Base-by-base conservation (phyloP, 1,139 yeast species). In the Pichia inconspicua region DNA sequence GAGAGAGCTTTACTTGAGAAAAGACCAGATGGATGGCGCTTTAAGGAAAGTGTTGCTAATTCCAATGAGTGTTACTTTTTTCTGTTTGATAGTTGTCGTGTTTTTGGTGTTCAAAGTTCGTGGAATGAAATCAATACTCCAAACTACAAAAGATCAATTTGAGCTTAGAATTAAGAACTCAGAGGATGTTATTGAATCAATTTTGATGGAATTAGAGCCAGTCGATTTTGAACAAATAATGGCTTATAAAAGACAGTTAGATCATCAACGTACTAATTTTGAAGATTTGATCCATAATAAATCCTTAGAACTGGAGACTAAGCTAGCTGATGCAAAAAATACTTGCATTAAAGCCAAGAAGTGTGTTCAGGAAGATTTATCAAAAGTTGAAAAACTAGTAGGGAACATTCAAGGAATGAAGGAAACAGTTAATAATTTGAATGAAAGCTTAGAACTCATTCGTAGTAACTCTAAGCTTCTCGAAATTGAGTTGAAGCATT, bases 171-270 rank as follows among this genome's bases (percentile, higher is more conserved):
- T 47, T 2, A 25, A 44, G 5, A 22, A 41, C 22, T 30, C 41
- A 2, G 49, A 51, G 43, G n/a, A 25, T 19, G 53, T 51, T 6
- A 44, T 51, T 25, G 51, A 51, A 27, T 41, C 49, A 3, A 45
- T 51, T 12, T 22, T 51, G 4, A 39, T 34, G 25, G 54, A 51
- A 17, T 36, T 43, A 14, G 45, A 49, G 25, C 6, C 38, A 5
- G n/a, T 45, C 3, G 52, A 51, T 39, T 7, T 41, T 8, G 36
- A 47, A 28, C 48, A 49, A 19, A 25, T 47, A 8, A 37, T 37
- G 6, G 32, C 42, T 27, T 49, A 47, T 8, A 47, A 47, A 34
- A 15, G 34, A 1, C 51, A 49, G 28, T 30, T 45, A 11, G 49
- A 51, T 31, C 44, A 41, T 32, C 51, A 49, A 30, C 30, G 46